Percentiles rank a stretch among this genome's conserved stretches.
Evolutionary conservation across 768 basidiomycete species (phyloP).

Genomic region (Suillus bovinus): DNA sequence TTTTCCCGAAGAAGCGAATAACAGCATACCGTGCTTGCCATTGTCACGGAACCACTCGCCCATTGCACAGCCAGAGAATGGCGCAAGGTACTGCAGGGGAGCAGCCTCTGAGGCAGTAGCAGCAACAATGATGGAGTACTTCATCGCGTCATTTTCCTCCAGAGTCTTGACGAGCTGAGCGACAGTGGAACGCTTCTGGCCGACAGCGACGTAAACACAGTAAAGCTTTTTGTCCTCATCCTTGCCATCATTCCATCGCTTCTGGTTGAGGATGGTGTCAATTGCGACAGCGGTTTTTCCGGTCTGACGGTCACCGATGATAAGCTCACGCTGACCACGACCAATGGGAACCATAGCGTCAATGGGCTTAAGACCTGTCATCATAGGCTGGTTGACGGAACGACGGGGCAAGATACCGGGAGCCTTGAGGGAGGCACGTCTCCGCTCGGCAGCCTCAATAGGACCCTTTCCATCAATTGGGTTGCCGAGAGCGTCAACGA

Average conservation of each 20-base stretch:
- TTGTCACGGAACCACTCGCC: slow-evolving; percentile 99
- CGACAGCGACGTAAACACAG: slow-evolving; percentile 99
- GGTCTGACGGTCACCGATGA: slow-evolving; percentile 99
- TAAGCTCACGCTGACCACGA: slow-evolving; percentile 99
- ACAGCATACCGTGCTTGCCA: slow-evolving; percentile 89
- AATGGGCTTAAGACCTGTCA: slow-evolving; percentile 99
- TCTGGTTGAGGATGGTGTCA: slow-evolving; percentile 99
- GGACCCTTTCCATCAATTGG: slow-evolving; percentile 99
- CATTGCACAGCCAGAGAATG: slow-evolving; percentile 99
- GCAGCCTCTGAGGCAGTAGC: slow-evolving; percentile 99
- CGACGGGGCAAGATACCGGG: slow-evolving; percentile 99
- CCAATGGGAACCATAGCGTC: slow-evolving; percentile 99
- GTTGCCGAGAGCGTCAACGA: slow-evolving; percentile 99
- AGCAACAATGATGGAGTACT: slow-evolving; percentile 99
- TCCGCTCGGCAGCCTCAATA: slow-evolving; percentile 89
- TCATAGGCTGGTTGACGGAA: slow-evolving; percentile 99
- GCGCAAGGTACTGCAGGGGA: slow-evolving; percentile 98
- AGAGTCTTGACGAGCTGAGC: slow-evolving; percentile 99
- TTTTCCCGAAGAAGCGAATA: not conserved
- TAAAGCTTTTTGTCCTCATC: slow-evolving; percentile 98
- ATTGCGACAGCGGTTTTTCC: slow-evolving; percentile 99
- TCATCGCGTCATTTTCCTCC: slow-evolving; percentile 99
- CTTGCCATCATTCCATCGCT: slow-evolving; percentile 97
- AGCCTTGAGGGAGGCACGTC: slow-evolving; percentile 97
- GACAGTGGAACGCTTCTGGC: slow-evolving; percentile 99